These are phyloP conservation scores for Pulicaria dysenterica DNA, from an alignment of 129 eudicot genomes.

Conservation along the genomic window DNA sequence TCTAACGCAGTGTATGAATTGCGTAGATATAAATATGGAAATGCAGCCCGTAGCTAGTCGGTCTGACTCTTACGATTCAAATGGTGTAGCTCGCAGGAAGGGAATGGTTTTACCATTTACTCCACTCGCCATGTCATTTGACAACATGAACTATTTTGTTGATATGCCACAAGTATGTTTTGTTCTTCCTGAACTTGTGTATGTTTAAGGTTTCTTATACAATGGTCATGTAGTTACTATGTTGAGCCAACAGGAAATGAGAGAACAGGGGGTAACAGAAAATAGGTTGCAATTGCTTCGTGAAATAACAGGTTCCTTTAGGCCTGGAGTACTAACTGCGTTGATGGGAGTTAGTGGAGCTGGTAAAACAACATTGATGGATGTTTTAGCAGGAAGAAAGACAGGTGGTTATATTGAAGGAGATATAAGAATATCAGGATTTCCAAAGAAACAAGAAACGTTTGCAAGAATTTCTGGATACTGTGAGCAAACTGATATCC, in stretches of 20 bases:
- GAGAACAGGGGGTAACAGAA: conserved; percentile 68
- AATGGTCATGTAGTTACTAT: background rate
- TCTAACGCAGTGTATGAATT: background rate
- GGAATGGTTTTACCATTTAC: conserved; percentile 52
- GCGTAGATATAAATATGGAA: conserved; percentile 5
- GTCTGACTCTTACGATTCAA: background rate
- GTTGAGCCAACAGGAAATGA: conserved; percentile 62
- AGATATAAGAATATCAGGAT: conserved; percentile 82
- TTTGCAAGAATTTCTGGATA: conserved; percentile 89
- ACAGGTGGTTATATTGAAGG: conserved; percentile 97
- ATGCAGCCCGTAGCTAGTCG: background rate
- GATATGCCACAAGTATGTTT: conserved; percentile 54
- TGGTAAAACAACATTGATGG: conserved; percentile 97
- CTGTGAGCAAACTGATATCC: conserved; percentile 93
- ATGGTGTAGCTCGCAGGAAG: conserved; percentile 42
- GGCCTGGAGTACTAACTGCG: conserved; percentile 96
- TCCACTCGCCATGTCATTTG: conserved; percentile 55
- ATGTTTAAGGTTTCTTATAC: background rate
- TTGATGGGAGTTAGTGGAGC: conserved; percentile 99
- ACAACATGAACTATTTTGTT: conserved; percentile 44
- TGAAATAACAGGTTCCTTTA: conserved; percentile 79
- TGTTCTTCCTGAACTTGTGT: background rate
- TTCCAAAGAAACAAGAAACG: conserved; percentile 83
- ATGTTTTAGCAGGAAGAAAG: conserved; percentile 92
- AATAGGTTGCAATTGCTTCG: conserved; percentile 68